A percentile compares a stretch with the other conserved stretches of the same genome.
phyloP scores from a whole-genome alignment of 1,284 basidiomycete species.

The Termitomyces sp. region DNA sequence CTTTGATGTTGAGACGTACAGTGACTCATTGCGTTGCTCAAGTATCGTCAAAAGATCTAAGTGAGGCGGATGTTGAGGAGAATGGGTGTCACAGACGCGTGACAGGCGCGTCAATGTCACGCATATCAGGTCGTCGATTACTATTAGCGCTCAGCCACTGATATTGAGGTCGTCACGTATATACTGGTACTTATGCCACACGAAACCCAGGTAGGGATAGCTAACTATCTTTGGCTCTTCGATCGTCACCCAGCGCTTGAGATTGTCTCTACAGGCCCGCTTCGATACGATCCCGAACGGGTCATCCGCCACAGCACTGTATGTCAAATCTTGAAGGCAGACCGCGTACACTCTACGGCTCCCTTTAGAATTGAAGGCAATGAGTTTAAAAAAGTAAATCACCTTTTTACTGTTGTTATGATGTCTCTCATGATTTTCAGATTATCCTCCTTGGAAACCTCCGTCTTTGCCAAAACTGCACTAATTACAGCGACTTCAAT shows the following conservation, averaged over 20 bases:
- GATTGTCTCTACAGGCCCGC: not conserved
- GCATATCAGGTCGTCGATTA: slow-evolving; percentile 14
- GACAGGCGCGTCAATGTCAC: slow-evolving; percentile 11
- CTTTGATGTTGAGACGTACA: slow-evolving; percentile 20
- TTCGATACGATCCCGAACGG: not conserved
- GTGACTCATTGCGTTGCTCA: slow-evolving; percentile 29
- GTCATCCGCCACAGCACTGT: not conserved
- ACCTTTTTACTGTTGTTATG: not conserved
- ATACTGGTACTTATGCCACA: not conserved
- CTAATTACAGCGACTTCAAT: not conserved
- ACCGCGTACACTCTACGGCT: not conserved
- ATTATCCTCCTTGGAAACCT: slow-evolving; percentile 1
- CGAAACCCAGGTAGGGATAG: not conserved
- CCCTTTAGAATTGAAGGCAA: not conserved
- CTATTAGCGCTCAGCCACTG: not conserved
- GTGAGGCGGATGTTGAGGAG: not conserved
- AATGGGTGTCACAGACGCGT: slow-evolving; percentile 11
- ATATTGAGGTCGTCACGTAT: too few species aligned
- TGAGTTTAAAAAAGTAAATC: not conserved
- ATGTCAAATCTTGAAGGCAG: not conserved
- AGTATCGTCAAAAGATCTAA: not conserved
- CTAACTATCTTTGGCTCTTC: not conserved
- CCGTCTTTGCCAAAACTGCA: not conserved
- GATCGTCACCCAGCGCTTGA: not conserved
- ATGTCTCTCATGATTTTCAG: not conserved